Evolutionary conservation across 345 rosid genomes (phyloP).

Genomic region (Salix brachista): DNA sequence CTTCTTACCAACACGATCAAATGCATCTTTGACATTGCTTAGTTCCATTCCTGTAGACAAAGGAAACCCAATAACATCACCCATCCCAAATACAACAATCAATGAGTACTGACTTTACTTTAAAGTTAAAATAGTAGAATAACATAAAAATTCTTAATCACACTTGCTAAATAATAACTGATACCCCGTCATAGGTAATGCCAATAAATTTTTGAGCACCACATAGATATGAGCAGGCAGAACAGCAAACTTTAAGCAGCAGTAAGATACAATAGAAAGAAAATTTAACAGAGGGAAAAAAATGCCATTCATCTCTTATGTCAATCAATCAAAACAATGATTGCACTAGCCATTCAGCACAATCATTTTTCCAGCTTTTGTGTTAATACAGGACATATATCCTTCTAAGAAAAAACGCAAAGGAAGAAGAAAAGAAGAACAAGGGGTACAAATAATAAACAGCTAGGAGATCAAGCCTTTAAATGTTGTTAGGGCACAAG

Average conservation of each 20-base stretch:
- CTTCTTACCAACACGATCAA: conserved; percentile 58
- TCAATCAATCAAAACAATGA: not conserved
- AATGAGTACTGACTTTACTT: not conserved
- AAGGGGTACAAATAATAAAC: not conserved
- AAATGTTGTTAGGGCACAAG: not conserved
- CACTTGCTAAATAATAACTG: not conserved
- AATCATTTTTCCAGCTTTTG: not conserved
- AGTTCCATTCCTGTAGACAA: conserved; percentile 50
- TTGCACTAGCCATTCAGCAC: not conserved
- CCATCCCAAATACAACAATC: not conserved
- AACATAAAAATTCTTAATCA: not conserved
- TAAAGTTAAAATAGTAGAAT: not conserved
- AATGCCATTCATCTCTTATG: not conserved
- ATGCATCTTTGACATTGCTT: conserved; percentile 48
- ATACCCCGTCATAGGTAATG: not conserved
- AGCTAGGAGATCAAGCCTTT: not conserved
- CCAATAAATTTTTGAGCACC: not conserved
- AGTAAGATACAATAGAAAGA: not conserved
- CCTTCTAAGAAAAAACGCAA: not conserved
- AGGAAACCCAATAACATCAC: not conserved
- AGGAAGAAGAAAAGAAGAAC: not conserved
- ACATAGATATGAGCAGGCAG: not conserved
- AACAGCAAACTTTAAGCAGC: not conserved
- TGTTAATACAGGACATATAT: not conserved
- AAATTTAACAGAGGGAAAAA: not conserved